Evolutionary conservation across 371 early-diverging fungal genomes (phyloP).

Genomic region (Saksenaea vasiformis): DNA sequence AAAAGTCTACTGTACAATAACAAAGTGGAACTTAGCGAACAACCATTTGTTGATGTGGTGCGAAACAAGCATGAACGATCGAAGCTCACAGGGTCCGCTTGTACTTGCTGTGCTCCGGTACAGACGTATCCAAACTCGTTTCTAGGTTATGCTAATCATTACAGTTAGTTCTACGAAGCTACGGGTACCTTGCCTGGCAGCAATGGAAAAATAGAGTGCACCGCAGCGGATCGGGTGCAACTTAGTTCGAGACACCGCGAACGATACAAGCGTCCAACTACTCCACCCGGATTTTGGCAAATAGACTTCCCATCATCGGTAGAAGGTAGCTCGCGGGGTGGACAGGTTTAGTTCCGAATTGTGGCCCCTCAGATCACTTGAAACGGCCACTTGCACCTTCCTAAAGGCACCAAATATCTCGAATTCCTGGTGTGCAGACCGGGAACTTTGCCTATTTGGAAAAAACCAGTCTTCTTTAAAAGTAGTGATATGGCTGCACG

Average conservation of each 20-base stretch:
- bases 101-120: constrained; percentile 15
- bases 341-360: neutral
- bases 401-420: neutral
- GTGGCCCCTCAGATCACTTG: neutral
- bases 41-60: constrained; percentile 17
- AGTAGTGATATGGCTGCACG: no score
- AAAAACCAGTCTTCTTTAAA: no score
- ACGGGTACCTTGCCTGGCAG: constrained; percentile 9
- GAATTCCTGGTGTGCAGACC: neutral
- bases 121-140: neutral
- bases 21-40: neutral
- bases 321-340: neutral
- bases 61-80: constrained; percentile 15
- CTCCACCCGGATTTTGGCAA: constrained; percentile 13
- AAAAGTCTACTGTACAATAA: neutral
- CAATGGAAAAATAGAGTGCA: neutral
- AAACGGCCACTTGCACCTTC: no score
- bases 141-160: neutral
- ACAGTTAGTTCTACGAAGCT: constrained; percentile 7
- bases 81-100: constrained; percentile 7
- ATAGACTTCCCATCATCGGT: constrained; percentile 3
- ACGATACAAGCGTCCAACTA: constrained; percentile 8
- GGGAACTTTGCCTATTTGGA: neutral
- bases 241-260: constrained; percentile 4
- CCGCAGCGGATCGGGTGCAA: constrained; percentile 12